These are phyloP conservation scores for Thielaviopsis musarum DNA, from an alignment of 2,329 filamentous ascomycete genomes.

Conservation along the genomic window DNA sequence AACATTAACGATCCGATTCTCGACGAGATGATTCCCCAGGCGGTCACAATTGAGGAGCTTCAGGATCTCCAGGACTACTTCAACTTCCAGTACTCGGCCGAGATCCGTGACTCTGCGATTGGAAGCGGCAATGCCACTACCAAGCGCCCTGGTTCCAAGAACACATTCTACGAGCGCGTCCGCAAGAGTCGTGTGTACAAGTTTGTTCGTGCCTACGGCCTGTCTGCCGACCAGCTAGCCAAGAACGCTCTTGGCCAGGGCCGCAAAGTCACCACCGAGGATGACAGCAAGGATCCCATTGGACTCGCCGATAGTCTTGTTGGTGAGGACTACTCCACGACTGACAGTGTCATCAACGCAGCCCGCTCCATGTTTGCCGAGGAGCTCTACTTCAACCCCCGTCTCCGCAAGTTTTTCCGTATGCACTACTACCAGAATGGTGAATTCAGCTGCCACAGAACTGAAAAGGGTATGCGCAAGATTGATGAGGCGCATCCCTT, in stretches of 20 bases:
- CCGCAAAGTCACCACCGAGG: constrained; percentile 68
- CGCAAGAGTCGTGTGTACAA: constrained; percentile 64
- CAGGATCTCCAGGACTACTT: constrained; percentile 95
- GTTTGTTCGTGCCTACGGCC: constrained; percentile 78
- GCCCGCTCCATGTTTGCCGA: constrained; percentile 82
- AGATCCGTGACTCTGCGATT: constrained; percentile 64
- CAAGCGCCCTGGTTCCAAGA: constrained; percentile 71
- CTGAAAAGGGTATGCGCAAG: constrained; percentile 81
- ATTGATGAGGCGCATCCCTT: constrained; percentile 93
- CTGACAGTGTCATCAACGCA: constrained; percentile 56
- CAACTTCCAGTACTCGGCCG: constrained; percentile 77
- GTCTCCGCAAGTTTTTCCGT: constrained; percentile 76
- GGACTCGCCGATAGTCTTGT: constrained; percentile 72
- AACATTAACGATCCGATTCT: constrained; percentile 57
- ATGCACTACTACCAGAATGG: constrained; percentile 70
- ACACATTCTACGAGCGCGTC: constrained; percentile 67
- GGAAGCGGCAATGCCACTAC: constrained; percentile 45
- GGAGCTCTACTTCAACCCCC: constrained; percentile 73
- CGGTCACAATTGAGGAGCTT: constrained; percentile 80
- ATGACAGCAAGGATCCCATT: constrained; percentile 61
- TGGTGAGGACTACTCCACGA: constrained; percentile 57
- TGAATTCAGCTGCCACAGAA: constrained; percentile 72
- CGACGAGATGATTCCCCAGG: constrained; percentile 64
- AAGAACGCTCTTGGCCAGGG: constrained; percentile 69
- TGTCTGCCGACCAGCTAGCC: constrained; percentile 74